A percentile compares a stretch with the other conserved stretches of the same genome.
phyloP scores from a whole-genome alignment of 495 filamentous ascomycete genomes.

The Xylaria sp. region DNA sequence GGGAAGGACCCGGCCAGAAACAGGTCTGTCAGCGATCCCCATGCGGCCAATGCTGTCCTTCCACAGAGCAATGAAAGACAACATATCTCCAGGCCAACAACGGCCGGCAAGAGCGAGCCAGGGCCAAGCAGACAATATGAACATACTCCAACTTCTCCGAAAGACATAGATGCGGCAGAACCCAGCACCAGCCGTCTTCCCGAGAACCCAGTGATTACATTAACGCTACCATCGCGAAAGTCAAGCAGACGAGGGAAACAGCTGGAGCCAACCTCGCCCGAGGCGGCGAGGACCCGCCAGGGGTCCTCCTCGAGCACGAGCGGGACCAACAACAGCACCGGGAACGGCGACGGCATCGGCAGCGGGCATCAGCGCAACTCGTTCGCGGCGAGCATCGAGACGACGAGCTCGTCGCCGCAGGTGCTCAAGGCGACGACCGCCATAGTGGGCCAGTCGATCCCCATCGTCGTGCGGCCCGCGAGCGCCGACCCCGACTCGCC shows the following conservation, averaged over 20 bases:
- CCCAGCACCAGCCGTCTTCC: conserved; percentile 6
- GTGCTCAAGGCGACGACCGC: conserved; percentile 37
- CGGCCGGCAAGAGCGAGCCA: background rate
- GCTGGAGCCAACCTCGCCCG: background rate
- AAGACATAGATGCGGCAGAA: background rate
- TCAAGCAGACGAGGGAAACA: conserved; percentile 32
- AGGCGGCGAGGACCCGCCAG: background rate
- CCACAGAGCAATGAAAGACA: background rate
- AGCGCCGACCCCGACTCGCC: conserved; percentile 30
- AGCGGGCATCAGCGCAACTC: conserved; percentile 29
- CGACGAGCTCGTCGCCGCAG: conserved; percentile 35
- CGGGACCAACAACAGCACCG: background rate
- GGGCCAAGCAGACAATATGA: background rate
- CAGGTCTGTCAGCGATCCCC: background rate
- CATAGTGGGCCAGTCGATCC: conserved; percentile 35
- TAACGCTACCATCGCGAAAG: conserved; percentile 33
- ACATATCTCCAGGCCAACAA: background rate
- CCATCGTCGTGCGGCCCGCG: conserved; percentile 35
- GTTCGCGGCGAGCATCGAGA: conserved; percentile 38
- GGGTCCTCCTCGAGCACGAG: conserved; percentile 10
- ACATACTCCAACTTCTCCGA: background rate
- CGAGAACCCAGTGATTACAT: conserved; percentile 13
- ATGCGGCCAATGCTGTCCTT: background rate
- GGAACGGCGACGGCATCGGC: background rate
- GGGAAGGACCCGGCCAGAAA: background rate